A percentile compares a stretch with the other conserved stretches of the same genome.
phyloP scores from a whole-genome alignment of 1,139 yeast genomes.

The Debaryomycetaceae sp. region DNA sequence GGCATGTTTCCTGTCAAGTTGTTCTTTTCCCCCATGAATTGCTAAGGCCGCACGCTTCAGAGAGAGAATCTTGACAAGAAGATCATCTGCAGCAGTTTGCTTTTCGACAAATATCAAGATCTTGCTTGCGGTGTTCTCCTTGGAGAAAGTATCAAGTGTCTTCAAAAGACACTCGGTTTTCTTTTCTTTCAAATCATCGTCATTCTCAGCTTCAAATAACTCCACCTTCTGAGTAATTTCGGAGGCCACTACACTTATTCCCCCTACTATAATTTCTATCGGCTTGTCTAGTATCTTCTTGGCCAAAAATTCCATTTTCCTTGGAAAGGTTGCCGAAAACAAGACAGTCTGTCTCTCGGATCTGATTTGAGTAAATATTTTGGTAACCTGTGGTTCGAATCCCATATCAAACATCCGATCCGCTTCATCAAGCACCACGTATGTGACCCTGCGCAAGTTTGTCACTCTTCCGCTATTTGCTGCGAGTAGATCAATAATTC shows the following conservation, averaged over 20 bases:
- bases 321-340: conserved; percentile 93
- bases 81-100: conserved; percentile 74
- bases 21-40: conserved; percentile 93
- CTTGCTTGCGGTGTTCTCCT: conserved; percentile 30
- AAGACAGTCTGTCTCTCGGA: conserved; percentile 91
- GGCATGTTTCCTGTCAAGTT: conserved; percentile 75
- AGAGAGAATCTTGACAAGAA: conserved; percentile 55
- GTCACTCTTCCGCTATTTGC: conserved; percentile 81
- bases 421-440: conserved; percentile 90
- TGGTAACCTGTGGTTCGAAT: conserved; percentile 92
- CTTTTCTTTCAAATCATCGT: conserved; percentile 15
- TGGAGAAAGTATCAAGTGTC: conserved; percentile 45
- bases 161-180: conserved; percentile 57
- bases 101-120: conserved; percentile 82
- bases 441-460: conserved; percentile 66
- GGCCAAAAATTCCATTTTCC: conserved; percentile 74
- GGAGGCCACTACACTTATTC: conserved; percentile 77
- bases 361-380: conserved; percentile 71
- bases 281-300: conserved; percentile 59
- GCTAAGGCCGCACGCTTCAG: conserved; percentile 60
- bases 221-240: conserved; percentile 74
- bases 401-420: conserved; percentile 98
- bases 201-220: conserved; percentile 44
- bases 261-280: conserved; percentile 77
- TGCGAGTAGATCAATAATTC: conserved; percentile 84